Base-by-base conservation (phyloP, 495 filamentous ascomycete species). In the Aspergillus egyptiacus region DNA sequence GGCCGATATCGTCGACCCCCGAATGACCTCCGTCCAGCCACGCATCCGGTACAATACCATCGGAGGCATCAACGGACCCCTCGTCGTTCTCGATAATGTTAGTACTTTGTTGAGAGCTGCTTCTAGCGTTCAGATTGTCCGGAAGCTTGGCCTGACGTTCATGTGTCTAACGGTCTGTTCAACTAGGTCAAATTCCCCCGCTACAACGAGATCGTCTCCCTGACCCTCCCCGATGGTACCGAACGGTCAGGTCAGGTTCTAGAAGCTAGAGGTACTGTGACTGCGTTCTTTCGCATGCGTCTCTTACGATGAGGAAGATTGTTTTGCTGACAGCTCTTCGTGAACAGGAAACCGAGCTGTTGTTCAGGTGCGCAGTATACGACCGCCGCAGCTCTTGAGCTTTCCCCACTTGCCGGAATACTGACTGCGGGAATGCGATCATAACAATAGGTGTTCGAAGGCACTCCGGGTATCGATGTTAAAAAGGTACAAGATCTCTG, bases 41-140 rank as follows among this genome's bases (percentile, higher is more conserved):
- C 80, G 89, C 67, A 80, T 95, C 64, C 80, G 87, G 51, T 99
- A 99, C 77, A 99, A 99, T 75, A 99, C 93, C 53, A 89, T 99
- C 66, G 87, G 88, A 67, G 94, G 91, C 70, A 86, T 97, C 68
- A 99, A 97, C 72, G 94, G 93, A 38, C 93, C 93, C 45, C 79
- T 97, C 69, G 93, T 99, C 59, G 88, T 99, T 66, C 78, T 99
- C 40, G 94, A 96, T 62, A 89, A 94, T 77, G 91, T 95, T 65
- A 62, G 78, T 56, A 23, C 57, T 28, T 25, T 30, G 23, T 22
- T 14, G 13, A 14, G 22, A 28, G 22, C 36, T 31, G 11, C 27
- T 6, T 20, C 17, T 42, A 10, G 11, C 10, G 1, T 25, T 11
- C 19, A 18, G 31, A 13, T 46, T 23, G 17, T 31, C 15, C 28